These are phyloP conservation scores for Gilbertella persicaria DNA, from an alignment of 371 early-diverging fungal genomes.

Conservation along the genomic window DNA sequence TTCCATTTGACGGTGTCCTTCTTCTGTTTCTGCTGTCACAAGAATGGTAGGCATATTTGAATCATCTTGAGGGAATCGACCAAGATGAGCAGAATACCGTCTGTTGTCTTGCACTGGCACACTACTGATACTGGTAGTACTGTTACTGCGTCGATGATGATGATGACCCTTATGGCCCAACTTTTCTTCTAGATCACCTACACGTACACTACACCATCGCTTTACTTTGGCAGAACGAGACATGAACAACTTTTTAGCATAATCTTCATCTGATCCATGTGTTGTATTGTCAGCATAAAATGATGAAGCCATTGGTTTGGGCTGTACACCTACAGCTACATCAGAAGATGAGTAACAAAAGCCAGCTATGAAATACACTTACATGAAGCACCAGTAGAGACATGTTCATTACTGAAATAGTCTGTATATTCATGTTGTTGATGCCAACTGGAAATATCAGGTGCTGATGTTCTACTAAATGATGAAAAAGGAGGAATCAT, in stretches of 20 bases:
- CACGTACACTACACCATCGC: conserved; percentile 34
- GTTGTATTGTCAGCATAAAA: conserved; percentile 6
- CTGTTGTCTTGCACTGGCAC: not conserved
- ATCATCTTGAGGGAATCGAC: conserved; percentile 18
- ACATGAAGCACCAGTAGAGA: conserved; percentile 2
- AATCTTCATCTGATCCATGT: conserved; percentile 27
- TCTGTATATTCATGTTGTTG: not conserved
- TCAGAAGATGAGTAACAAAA: not conserved
- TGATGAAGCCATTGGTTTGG: conserved; percentile 10
- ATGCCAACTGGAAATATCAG: not conserved
- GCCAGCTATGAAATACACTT: not conserved
- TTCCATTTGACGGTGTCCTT: not conserved
- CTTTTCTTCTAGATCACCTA: conserved; percentile 3
- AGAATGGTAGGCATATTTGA: conserved; percentile 40
- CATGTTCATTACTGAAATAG: conserved; percentile 12
- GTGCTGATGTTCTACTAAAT: not conserved
- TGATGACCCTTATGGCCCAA: not conserved
- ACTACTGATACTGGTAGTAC: conserved; percentile 8
- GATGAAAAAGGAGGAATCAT: not conserved
- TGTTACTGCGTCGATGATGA: conserved; percentile 6
- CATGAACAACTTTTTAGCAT: conserved; percentile 39
- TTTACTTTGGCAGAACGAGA: conserved; percentile 49
- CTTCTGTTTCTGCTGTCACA: conserved; percentile 30
- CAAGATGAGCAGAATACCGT: conserved; percentile 11
- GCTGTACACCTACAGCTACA: conserved; percentile 7